phyloP scores from a whole-genome alignment of 768 basidiomycete species.

The Pisolithus microcarpus region DNA sequence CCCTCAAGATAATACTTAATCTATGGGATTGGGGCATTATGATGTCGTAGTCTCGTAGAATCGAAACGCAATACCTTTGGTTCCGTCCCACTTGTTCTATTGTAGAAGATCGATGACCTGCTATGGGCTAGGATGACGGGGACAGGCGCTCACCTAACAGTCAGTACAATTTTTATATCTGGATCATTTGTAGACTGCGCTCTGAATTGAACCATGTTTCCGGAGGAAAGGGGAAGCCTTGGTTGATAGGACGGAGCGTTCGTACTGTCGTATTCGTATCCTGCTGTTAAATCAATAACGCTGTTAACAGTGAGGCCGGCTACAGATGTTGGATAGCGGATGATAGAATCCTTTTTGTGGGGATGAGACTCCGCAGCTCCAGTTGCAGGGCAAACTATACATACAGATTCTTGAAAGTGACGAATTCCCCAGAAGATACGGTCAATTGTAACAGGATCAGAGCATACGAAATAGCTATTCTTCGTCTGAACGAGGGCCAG shows the following conservation, averaged over 20 bases:
- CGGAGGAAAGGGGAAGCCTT: conserved; percentile 60
- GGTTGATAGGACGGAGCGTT: conserved; percentile 63
- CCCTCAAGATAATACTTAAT: conserved; percentile 92
- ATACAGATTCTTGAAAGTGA: conserved; percentile 39
- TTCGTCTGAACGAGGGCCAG: conserved; percentile 43
- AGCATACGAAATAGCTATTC: conserved; percentile 78
- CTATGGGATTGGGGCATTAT: conserved; percentile 22
- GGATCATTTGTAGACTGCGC: conserved; percentile 33
- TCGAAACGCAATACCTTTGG: conserved; percentile 53
- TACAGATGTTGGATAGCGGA: conserved; percentile 51
- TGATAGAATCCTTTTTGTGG: conserved; percentile 12
- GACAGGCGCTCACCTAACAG: conserved; percentile 46
- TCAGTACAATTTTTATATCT: conserved; percentile 53
- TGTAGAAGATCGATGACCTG: background rate
- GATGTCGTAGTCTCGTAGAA: background rate
- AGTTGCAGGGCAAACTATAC: background rate
- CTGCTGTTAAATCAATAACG: conserved; percentile 65
- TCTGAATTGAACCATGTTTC: conserved; percentile 82
- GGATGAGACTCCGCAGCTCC: background rate
- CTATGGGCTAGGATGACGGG: background rate
- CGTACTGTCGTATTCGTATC: conserved; percentile 60
- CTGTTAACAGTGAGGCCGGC: conserved; percentile 53
- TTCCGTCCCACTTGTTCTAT: conserved; percentile 82
- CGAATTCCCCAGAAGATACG: conserved; percentile 64
- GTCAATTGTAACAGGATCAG: conserved; percentile 58